Percentiles rank a stretch among this genome's conserved stretches.
Evolutionary conservation across 2,329 filamentous ascomycete genomes (phyloP).

Genomic region (Lecanosticta acicola): DNA sequence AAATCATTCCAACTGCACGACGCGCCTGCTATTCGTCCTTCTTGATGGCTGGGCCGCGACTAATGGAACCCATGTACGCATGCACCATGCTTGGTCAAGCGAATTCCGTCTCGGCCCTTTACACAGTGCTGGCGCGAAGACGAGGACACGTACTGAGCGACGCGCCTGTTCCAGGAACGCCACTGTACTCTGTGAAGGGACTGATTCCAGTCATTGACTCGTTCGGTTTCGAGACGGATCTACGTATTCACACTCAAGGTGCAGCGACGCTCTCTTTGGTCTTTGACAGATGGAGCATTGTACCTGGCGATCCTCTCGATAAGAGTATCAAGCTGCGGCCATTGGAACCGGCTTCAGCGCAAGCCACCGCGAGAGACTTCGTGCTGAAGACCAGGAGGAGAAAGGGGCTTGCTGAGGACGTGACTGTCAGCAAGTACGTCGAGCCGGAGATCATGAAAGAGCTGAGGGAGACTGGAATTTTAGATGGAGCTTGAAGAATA

Average conservation of each 20-base stretch:
- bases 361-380: conserved; percentile 90
- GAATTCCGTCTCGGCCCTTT: conserved; percentile 79
- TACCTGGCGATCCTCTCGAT: conserved; percentile 92
- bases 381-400: conserved; percentile 90
- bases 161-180: conserved; percentile 87
- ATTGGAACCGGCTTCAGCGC: conserved; percentile 78
- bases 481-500: conserved; percentile 38
- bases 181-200: conserved; percentile 84
- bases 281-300: conserved; percentile 93
- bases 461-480: conserved; percentile 79
- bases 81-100: conserved; percentile 90
- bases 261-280: conserved; percentile 84
- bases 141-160: conserved; percentile 93
- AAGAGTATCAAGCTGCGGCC: conserved; percentile 75
- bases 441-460: conserved; percentile 89
- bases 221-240: conserved; percentile 96
- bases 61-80: conserved; percentile 95
- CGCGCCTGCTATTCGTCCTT: conserved; percentile 94
- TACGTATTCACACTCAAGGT: conserved; percentile 92
- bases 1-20: conserved; percentile 92
- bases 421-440: conserved; percentile 91
- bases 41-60: conserved; percentile 87
- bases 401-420: conserved; percentile 92
- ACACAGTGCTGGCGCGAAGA: conserved; percentile 83
- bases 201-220: conserved; percentile 93